A percentile compares a stretch with the other conserved stretches of the same genome.
These are phyloP conservation scores for Musa schizocarpa DNA, from an alignment of 176 grass and related monocot species.

Conservation along the genomic window DNA sequence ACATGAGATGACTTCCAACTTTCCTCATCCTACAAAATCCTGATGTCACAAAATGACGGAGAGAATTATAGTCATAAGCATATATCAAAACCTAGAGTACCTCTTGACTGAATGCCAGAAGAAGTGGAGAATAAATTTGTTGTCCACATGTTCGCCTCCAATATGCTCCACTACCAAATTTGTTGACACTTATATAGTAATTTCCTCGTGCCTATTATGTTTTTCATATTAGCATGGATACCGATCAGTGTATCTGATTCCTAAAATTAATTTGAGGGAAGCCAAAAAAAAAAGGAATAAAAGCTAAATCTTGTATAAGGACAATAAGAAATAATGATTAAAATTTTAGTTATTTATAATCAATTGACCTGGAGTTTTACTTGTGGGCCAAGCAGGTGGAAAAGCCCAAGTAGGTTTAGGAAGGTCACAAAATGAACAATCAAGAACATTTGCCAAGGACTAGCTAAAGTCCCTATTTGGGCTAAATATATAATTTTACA, in stretches of 20 bases:
- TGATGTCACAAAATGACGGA: neutral
- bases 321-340: no score
- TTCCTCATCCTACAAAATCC: slow-evolving; percentile 42
- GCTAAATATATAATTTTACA: no score
- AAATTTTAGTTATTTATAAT: no score
- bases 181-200: slow-evolving; percentile 61
- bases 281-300: neutral
- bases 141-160: slow-evolving; percentile 73
- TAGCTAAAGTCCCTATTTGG: no score
- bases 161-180: slow-evolving; percentile 58
- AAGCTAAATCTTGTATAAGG: neutral
- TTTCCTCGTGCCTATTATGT: slow-evolving; percentile 44
- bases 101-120: slow-evolving; percentile 75
- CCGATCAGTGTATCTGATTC: neutral
- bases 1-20: slow-evolving; percentile 53
- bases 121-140: slow-evolving; percentile 80
- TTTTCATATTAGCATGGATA: neutral
- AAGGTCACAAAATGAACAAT: no score
- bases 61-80: neutral
- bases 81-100: slow-evolving; percentile 26
- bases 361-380: no score
- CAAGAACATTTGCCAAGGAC: no score
- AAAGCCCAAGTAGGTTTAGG: no score
- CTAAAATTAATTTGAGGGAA: neutral
- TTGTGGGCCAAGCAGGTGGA: no score